Evolutionary conservation across 2,329 filamentous ascomycete species (phyloP).

Genomic region (Aspergillus intermedius): DNA sequence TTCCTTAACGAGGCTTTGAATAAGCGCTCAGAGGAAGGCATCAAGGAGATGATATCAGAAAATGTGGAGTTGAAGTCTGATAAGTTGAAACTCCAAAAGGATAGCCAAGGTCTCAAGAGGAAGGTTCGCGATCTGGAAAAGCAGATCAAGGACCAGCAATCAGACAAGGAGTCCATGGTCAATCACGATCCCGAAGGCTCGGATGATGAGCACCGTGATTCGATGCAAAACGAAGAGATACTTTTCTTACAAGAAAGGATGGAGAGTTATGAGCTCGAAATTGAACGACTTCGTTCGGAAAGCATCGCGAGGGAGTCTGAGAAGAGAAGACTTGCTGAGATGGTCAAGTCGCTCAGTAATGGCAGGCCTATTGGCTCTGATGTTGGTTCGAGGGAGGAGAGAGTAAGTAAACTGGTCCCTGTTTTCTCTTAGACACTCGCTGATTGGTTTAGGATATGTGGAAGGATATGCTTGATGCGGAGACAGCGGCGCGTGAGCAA

Average conservation of each 20-base stretch:
- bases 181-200: conserved; percentile 37
- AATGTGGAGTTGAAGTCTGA: conserved; percentile 94
- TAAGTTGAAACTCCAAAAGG: conserved; percentile 79
- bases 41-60: conserved; percentile 96
- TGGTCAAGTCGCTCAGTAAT: conserved; percentile 61
- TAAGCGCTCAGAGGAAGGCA: conserved; percentile 87
- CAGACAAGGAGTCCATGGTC: conserved; percentile 39
- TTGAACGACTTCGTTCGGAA: conserved; percentile 75
- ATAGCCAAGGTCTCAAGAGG: conserved; percentile 75
- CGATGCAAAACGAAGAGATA: conserved; percentile 72
- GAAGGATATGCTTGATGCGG: conserved; percentile 90
- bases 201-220: conserved; percentile 43
- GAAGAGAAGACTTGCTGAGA: conserved; percentile 77
- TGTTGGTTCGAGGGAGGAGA: conserved; percentile 43
- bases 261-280: conserved; percentile 74
- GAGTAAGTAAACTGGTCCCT: conserved; percentile 28
- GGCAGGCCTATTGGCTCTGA: conserved; percentile 44
- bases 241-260: conserved; percentile 76
- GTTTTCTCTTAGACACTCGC: conserved; percentile 11
- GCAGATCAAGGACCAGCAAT: conserved; percentile 55
- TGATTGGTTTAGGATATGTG: conserved; percentile 62
- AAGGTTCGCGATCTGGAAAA: conserved; percentile 83
- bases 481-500: conserved; percentile 81
- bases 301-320: conserved; percentile 73
- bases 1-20: conserved; percentile 91